Percentiles rank a stretch among this genome's conserved stretches.
These are phyloP conservation scores for Fusarium nurragi DNA, from an alignment of 2,329 filamentous ascomycete species.

Conservation along the genomic window DNA sequence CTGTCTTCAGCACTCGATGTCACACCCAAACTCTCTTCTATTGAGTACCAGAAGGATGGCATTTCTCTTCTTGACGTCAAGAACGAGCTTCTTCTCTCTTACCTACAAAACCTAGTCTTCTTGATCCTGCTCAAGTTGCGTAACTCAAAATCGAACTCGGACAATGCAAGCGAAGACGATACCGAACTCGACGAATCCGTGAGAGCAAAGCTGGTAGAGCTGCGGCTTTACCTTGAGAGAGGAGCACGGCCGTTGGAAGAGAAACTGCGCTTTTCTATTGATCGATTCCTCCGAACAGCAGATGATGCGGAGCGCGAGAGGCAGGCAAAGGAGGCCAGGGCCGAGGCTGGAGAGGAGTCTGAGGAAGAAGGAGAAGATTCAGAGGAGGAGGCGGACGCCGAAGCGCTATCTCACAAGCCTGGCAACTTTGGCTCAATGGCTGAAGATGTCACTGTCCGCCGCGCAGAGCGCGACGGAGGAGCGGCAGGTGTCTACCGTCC, in stretches of 20 bases:
- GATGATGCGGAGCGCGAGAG: constrained; percentile 71
- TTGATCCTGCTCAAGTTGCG: constrained; percentile 84
- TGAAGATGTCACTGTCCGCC: constrained; percentile 47
- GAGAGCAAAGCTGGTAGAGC: constrained; percentile 86
- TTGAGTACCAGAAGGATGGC: constrained; percentile 82
- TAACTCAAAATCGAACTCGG: constrained; percentile 53
- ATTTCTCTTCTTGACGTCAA: constrained; percentile 96
- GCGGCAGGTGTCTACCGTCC: constrained; percentile 83
- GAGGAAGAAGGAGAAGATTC: constrained; percentile 50
- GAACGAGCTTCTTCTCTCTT: constrained; percentile 96
- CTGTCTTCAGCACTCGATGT: constrained; percentile 72
- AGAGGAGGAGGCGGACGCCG: constrained; percentile 51
- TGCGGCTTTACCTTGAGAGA: constrained; percentile 92
- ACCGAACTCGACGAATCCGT: constrained; percentile 70
- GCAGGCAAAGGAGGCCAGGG: constrained; percentile 47
- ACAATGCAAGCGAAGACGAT: constrained; percentile 44
- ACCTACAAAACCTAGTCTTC: constrained; percentile 93
- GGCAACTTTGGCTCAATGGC: constrained; percentile 46
- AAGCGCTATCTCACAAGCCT: constrained; percentile 39
- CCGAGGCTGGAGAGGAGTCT: constrained; percentile 41
- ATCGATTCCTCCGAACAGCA: constrained; percentile 89
- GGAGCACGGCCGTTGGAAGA: constrained; percentile 90
- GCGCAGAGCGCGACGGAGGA: constrained; percentile 46
- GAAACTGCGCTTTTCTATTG: constrained; percentile 92
- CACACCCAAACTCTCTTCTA: constrained; percentile 67